These are phyloP conservation scores for Saturnispora serradocipensis DNA, from an alignment of 805 yeast species.

Conservation along the genomic window DNA sequence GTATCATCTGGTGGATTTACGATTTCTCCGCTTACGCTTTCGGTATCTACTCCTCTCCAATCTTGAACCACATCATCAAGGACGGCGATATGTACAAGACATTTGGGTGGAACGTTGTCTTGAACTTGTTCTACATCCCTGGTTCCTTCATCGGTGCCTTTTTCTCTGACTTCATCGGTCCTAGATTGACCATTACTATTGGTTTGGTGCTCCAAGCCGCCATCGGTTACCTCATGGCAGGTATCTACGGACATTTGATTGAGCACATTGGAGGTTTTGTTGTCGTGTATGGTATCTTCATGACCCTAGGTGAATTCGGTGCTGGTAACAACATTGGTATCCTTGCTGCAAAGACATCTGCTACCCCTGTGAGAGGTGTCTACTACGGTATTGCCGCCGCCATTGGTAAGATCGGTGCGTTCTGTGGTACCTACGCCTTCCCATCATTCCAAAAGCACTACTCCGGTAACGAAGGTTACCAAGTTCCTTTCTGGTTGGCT, in stretches of 20 bases:
- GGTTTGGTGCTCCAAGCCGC: constrained; percentile 71
- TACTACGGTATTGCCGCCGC: constrained; percentile 91
- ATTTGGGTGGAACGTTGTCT: constrained; percentile 89
- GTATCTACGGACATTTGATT: constrained; percentile 44
- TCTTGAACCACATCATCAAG: constrained; percentile 50
- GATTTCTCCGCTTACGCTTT: constrained; percentile 85
- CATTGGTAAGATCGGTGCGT: constrained; percentile 85
- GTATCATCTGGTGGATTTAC: constrained; percentile 84
- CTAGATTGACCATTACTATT: constrained; percentile 61
- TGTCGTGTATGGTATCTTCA: constrained; percentile 81
- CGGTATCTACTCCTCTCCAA: constrained; percentile 72
- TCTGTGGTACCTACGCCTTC: constrained; percentile 82
- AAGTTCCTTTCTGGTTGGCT: constrained; percentile 76
- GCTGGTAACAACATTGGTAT: constrained; percentile 91
- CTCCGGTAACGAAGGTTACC: constrained; percentile 53
- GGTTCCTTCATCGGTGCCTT: constrained; percentile 86
- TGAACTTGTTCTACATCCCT: constrained; percentile 82
- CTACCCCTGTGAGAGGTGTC: constrained; percentile 84
- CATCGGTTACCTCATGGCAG: constrained; percentile 81
- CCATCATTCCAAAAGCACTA: constrained; percentile 63
- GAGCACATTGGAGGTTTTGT: constrained; percentile 67
- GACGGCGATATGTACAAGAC: constrained; percentile 56
- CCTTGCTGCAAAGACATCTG: constrained; percentile 75
- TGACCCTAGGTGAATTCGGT: constrained; percentile 85
- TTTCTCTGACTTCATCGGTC: constrained; percentile 83